phyloP scores from a whole-genome alignment of 768 basidiomycete genomes.

The Hericium erinaceus region DNA sequence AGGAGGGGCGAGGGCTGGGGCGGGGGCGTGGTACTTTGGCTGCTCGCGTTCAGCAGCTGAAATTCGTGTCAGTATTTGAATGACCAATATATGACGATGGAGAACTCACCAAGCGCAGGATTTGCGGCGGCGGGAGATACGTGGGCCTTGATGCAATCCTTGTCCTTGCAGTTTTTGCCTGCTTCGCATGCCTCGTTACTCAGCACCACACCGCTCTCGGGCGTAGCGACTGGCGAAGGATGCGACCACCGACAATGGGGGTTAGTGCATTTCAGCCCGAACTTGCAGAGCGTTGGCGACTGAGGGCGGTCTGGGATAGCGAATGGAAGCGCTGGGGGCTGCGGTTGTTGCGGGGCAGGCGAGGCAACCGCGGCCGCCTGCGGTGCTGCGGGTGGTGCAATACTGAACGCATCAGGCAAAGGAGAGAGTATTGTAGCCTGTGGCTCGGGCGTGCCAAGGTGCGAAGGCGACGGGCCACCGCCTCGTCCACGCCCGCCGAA shows the following conservation, averaged over 20 bases:
- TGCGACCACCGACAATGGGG: conserved; percentile 86
- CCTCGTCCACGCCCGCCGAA: conserved; percentile 11
- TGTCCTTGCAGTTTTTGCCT: conserved; percentile 83
- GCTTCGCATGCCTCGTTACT: conserved; percentile 91
- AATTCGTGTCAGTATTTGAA: not conserved
- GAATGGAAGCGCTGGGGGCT: conserved; percentile 36
- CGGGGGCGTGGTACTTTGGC: not conserved
- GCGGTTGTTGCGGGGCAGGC: conserved; percentile 15
- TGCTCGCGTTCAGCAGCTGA: conserved; percentile 8
- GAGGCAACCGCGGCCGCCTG: conserved; percentile 14
- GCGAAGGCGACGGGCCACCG: conserved; percentile 8
- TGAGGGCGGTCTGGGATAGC: conserved; percentile 69
- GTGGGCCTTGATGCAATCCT: conserved; percentile 88
- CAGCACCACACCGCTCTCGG: conserved; percentile 89
- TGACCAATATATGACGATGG: not conserved
- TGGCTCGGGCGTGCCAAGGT: conserved; percentile 6
- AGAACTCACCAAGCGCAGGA: conserved; percentile 41
- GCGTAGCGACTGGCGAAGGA: conserved; percentile 93
- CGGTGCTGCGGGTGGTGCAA: conserved; percentile 14
- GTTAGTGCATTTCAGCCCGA: conserved; percentile 84
- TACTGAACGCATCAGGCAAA: conserved; percentile 1
- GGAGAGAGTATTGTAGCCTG: conserved; percentile 2
- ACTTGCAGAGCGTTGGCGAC: conserved; percentile 91
- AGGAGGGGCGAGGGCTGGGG: not conserved
- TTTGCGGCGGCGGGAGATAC: conserved; percentile 78